Percentiles rank a stretch among this genome's conserved stretches.
Evolutionary conservation across 2,329 filamentous ascomycete genomes (phyloP).

Genomic region (Neodidymelliopsis sp.): DNA sequence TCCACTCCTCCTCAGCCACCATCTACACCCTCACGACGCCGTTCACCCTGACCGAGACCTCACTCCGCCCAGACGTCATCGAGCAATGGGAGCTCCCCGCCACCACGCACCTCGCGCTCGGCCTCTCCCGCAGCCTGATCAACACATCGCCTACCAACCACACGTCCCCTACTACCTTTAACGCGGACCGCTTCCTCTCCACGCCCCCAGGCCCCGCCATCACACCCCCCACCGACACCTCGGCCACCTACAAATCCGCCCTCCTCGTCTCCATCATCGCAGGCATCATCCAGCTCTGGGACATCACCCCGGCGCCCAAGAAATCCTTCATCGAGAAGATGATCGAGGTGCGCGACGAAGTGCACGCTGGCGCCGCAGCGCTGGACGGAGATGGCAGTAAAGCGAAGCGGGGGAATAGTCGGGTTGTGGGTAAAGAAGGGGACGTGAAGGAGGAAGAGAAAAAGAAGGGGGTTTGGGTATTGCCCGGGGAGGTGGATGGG

Average conservation of each 20-base stretch:
- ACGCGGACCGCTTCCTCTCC: constrained; percentile 37
- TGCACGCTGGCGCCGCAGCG: constrained; percentile 36
- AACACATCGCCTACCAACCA: constrained; percentile 40
- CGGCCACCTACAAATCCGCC: constrained; percentile 31
- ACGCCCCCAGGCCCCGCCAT: constrained; percentile 26
- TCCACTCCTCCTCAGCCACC: constrained; percentile 36
- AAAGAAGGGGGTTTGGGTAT: constrained; percentile 53
- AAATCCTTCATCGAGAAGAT: constrained; percentile 42
- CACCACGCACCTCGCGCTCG: constrained; percentile 40
- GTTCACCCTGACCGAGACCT: constrained; percentile 31
- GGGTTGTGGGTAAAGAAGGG: constrained; percentile 19
- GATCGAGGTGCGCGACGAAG: constrained; percentile 43
- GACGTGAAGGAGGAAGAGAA: constrained; percentile 18
- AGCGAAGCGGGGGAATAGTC: constrained; percentile 7
- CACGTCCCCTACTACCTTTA: constrained; percentile 32
- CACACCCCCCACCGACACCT: constrained; percentile 18
- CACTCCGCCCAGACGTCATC: constrained; percentile 23
- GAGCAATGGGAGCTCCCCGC: constrained; percentile 38
- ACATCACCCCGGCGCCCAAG: constrained; percentile 42
- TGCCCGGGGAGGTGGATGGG: constrained; percentile 58
- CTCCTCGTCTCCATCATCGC: constrained; percentile 41
- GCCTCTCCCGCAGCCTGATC: constrained; percentile 39
- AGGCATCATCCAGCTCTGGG: constrained; percentile 47
- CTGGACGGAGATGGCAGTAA: constrained; percentile 19
- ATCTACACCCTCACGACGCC: constrained; percentile 32